These are phyloP conservation scores for Pythium vanterpoolii DNA, from an alignment of 352 stramenopile genomes.

Conservation along the genomic window DNA sequence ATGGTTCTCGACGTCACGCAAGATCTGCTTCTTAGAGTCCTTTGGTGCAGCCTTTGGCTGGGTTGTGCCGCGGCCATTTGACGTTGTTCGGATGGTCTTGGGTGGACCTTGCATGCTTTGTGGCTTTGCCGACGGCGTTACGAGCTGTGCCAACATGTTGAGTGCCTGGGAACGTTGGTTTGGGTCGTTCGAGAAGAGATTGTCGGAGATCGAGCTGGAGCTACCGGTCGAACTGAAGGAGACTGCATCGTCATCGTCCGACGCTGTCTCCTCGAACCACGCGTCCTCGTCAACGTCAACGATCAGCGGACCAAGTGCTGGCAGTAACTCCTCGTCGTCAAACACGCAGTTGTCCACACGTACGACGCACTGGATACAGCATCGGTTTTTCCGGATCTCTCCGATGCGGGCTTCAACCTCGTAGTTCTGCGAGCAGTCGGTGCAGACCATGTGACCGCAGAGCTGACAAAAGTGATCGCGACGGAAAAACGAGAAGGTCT, in stretches of 20 bases:
- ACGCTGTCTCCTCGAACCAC: conserved; percentile 34
- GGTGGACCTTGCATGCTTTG: neutral
- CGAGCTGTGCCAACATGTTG: conserved; percentile 38
- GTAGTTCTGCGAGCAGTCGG: conserved; percentile 50
- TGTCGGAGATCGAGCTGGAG: conserved; percentile 28
- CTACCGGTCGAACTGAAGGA: conserved; percentile 27
- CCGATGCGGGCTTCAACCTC: conserved; percentile 49
- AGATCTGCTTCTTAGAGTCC: conserved; percentile 23
- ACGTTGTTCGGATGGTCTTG: neutral
- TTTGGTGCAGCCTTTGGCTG: neutral
- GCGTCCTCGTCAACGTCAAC: conserved; percentile 36
- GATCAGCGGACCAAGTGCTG: conserved; percentile 39
- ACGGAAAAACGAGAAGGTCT: conserved; percentile 45
- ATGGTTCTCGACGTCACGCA: conserved; percentile 41
- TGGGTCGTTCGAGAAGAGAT: conserved; percentile 42
- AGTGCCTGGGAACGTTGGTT: conserved; percentile 35
- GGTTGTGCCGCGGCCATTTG: conserved; percentile 20
- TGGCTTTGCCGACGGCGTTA: conserved; percentile 20
- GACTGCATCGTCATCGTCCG: conserved; percentile 21
- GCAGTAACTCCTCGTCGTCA: conserved; percentile 50
- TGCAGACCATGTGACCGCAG: conserved; percentile 50
- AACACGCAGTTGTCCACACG: conserved; percentile 56
- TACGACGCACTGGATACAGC: conserved; percentile 52
- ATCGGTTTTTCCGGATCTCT: conserved; percentile 42
- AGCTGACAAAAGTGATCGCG: conserved; percentile 52